Evolutionary conservation across 208 protist genomes (phyloP).

Genomic region (Zelonia costaricensis): DNA sequence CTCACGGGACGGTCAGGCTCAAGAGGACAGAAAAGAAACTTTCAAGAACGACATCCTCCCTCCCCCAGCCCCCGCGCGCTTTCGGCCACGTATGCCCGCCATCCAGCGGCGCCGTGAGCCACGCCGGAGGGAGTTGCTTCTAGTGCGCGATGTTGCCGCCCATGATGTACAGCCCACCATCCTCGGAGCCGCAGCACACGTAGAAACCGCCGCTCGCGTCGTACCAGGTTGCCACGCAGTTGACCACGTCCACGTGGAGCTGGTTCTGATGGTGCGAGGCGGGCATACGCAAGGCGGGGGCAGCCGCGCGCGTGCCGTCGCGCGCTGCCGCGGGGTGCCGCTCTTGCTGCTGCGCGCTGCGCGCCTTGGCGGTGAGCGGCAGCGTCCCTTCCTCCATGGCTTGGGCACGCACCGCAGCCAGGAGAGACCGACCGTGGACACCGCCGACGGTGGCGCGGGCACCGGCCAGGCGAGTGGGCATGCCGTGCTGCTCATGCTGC

Average conservation of each 20-base stretch:
- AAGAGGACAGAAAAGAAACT: no score
- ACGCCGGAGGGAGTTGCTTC: not conserved
- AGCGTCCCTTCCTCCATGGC: conserved; percentile 23
- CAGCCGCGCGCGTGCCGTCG: not conserved
- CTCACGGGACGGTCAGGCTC: no score
- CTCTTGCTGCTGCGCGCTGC: conserved; percentile 14
- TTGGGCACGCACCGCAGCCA: conserved; percentile 12
- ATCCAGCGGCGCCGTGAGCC: not conserved
- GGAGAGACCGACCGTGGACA: not conserved
- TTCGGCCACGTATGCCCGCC: no score
- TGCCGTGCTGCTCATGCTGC: not conserved
- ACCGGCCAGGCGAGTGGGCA: not conserved
- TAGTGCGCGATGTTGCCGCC: conserved; percentile 27
- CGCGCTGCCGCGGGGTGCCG: not conserved
- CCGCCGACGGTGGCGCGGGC: not conserved
- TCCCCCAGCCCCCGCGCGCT: no score
- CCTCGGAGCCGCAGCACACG: conserved; percentile 49
- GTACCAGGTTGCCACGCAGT: conserved; percentile 58
- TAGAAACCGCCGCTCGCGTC: conserved; percentile 49
- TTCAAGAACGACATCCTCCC: no score
- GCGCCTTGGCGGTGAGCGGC: conserved; percentile 3
- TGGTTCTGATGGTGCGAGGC: conserved; percentile 32
- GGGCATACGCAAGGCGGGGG: conserved; percentile 3
- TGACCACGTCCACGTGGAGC: conserved; percentile 62
- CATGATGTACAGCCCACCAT: conserved; percentile 48